Evolutionary conservation across 805 yeast genomes (phyloP).

Genomic region (Maudiozyma pseudohumilis): DNA sequence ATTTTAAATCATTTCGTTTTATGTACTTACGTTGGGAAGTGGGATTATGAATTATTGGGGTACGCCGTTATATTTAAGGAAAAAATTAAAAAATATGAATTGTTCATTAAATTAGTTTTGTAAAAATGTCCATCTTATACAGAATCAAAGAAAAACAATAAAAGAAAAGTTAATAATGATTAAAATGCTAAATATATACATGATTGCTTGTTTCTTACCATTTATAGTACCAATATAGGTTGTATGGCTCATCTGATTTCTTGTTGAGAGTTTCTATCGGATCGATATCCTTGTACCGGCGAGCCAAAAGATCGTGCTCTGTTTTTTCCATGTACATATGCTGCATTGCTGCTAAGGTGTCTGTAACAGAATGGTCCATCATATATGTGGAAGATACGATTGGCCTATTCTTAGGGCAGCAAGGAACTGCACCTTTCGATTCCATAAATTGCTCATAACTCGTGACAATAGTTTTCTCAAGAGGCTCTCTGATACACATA

Average conservation of each 20-base stretch:
- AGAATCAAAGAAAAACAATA: too few relatives aligned
- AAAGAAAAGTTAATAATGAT: too few relatives aligned
- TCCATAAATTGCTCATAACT: conserved; percentile 30
- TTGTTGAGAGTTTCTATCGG: conserved; percentile 12
- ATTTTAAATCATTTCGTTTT: too few relatives aligned
- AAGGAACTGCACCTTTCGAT: conserved; percentile 21
- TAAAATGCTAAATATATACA: neutral
- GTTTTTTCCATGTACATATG: conserved; percentile 23
- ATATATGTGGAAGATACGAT: conserved; percentile 23
- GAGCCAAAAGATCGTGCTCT: conserved; percentile 12
- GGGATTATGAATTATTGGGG: too few relatives aligned
- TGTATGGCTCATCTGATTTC: conserved; percentile 13
- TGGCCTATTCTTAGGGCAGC: conserved; percentile 21
- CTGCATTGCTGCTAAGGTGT: conserved; percentile 17
- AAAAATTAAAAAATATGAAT: too few relatives aligned
- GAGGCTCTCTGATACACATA: conserved; percentile 45
- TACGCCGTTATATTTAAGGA: too few relatives aligned
- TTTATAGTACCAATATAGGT: conserved; percentile 26
- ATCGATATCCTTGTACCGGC: conserved; percentile 13
- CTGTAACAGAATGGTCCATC: conserved; percentile 16
- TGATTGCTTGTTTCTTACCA: conserved; percentile 14
- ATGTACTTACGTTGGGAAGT: too few relatives aligned
- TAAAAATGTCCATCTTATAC: too few relatives aligned
- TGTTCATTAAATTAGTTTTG: too few relatives aligned
- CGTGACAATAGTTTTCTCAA: conserved; percentile 23